Base-by-base conservation (phyloP, 2,329 filamentous ascomycete species). In the Colletotrichum camelliae region DNA sequence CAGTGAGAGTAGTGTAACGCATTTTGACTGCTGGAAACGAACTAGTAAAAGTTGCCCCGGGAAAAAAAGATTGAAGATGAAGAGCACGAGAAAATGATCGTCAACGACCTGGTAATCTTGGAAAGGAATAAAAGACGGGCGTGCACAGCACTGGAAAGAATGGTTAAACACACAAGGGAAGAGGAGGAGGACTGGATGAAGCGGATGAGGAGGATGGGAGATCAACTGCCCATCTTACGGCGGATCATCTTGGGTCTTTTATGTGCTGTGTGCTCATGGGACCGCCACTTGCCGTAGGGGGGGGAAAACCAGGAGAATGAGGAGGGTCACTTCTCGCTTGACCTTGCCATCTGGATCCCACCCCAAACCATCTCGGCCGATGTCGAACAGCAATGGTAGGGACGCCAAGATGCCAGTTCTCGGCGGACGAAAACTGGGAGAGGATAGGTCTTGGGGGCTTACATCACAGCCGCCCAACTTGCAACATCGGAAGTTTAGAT, bases 401-500 rank as follows among this genome's bases (percentile, higher is more conserved):
- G 35, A 2, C 24, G 35, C 31, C 24, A 37, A 67, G 29, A 13
- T n/a, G 13, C 9, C 33, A 29, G 48, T 69, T 61, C 60, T 27
- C 33, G 8, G 55, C 48, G 18, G 43, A 48, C 18, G n/a, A 48
- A 21, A 21, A 21, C n/a, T 13, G 43, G 43, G 43, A n/a, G 43
- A 48, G 43, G 43, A 3, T 15, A 18, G 21, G 24, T 48, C 33
- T n/a, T 48, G 60, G 61, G 52, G 52, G 27, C 21, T 21, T 65
- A 67, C 31, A 75, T 60, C 37, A 75, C 52, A 21, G 31, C 35
- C 70, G n/a, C n/a, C 68, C 35, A 58, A 39, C 64, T 37, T 71
- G 68, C 61, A 66, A 75, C 72, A 35, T 62, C 24, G 60, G 33
- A 35, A 71, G 72, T 72, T 72, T 66, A 62, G 72, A 67, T 66